These are phyloP conservation scores for Trichoderma cornu-damae DNA, from an alignment of 2,329 filamentous ascomycete species.

Conservation along the genomic window DNA sequence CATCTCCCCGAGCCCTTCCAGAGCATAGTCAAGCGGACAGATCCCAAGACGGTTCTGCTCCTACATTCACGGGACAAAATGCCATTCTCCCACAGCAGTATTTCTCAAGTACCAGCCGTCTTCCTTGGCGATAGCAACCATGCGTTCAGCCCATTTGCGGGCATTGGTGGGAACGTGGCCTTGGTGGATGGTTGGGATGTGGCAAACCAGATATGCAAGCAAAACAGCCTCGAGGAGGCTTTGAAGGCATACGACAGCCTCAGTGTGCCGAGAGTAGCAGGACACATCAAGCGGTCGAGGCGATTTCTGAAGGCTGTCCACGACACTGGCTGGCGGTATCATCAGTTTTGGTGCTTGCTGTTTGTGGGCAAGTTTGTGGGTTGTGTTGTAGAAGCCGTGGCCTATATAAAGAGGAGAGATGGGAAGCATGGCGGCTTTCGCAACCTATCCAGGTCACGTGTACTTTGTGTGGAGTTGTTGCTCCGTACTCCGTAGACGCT, in stretches of 20 bases:
- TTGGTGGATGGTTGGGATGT: constrained; percentile 45
- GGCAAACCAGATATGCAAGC: constrained; percentile 36
- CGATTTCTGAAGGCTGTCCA: constrained; percentile 20
- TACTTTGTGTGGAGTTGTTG: neutral
- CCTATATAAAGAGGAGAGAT: neutral
- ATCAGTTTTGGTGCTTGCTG: constrained; percentile 21
- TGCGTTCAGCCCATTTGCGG: constrained; percentile 45
- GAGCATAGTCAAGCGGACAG: constrained; percentile 37
- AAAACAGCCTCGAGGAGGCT: constrained; percentile 26
- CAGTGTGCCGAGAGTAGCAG: constrained; percentile 30
- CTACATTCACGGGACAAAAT: constrained; percentile 38
- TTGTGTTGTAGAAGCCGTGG: neutral
- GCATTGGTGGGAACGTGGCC: constrained; percentile 45
- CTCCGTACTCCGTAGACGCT: neutral
- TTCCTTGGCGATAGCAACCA: constrained; percentile 50
- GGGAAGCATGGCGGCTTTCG: neutral
- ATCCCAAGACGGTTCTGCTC: constrained; percentile 31
- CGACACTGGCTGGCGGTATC: constrained; percentile 10
- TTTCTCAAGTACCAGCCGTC: constrained; percentile 30
- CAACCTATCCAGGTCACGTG: neutral
- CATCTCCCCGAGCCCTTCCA: constrained; percentile 37
- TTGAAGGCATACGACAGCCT: constrained; percentile 31
- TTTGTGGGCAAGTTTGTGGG: constrained; percentile 22
- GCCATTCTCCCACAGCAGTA: constrained; percentile 38
- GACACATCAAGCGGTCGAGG: constrained; percentile 24